Base-by-base conservation (phyloP, 768 basidiomycete genomes). In the Calocybe gangraenosa region DNA sequence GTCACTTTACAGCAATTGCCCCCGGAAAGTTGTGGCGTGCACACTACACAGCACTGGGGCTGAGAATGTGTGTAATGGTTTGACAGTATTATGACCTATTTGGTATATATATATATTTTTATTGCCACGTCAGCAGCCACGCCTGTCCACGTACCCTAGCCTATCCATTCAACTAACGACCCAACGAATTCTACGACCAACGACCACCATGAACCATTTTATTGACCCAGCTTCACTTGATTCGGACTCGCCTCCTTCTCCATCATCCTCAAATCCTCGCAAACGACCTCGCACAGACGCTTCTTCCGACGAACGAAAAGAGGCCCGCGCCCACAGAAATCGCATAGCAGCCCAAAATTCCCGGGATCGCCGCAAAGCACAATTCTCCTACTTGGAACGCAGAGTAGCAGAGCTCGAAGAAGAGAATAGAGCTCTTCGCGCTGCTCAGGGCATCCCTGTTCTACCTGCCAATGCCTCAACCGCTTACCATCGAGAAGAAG, bases 301-400 rank as follows among this genome's bases (percentile, higher is more conserved):
- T 19, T 70, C 79, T 5, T 69, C 84, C 0, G 89, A 91, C 50
- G 87, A 91, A 58, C 86, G 87, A 64, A 87, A 81, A 56, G 90
- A 92, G 62, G 89, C 87, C 38, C 76, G 92, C 52, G 91, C 88
- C 13, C 89, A 92, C 67, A 82, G 92, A 46, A 95, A 95, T 66
- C 79, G 92, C 40, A 90, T 94, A 62, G 92, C 92, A 1, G 92
- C 92, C 4, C 92, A 95, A 72, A 87, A 92, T 69, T 90, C 87
- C 9, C 83, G 92, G 36, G 92, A 95, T 69, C 78, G 87, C 55
- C 79, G 91, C 46, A 95, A 95, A 65, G 84, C 83, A 13, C 90
- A 94, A 52, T 91, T 85, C 60, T 44, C 69, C 1, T 73, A 69
- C 52, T 82, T 91, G 33, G 83, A 87, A 60, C 75, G 66, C 30